Evolutionary conservation across 768 basidiomycete species (phyloP), one percentile per base, ranked within the genome.

Genomic region (Phylloporus scabripes): DNA sequence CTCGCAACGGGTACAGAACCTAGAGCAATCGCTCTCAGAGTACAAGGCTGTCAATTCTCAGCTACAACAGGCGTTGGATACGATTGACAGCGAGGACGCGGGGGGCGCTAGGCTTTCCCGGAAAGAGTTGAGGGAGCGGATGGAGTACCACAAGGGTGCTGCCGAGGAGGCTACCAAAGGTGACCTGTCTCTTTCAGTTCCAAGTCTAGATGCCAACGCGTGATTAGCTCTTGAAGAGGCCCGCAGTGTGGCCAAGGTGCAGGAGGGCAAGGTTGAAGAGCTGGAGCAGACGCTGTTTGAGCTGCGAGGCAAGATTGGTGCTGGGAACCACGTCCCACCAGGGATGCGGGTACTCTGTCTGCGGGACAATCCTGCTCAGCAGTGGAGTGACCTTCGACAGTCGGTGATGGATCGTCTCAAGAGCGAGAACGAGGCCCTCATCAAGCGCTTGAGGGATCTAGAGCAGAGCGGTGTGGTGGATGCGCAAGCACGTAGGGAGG

Each of bases 261-360:
- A 78, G 14, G 66, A 75, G 1, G 72, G 72, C 44, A 75, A 75
- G 61, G 79, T 88, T 29, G 88, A 90, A 21, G 61, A 71, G n/a
- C 74, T 91, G 32, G 86, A 89, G 58, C 90, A 92, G 61, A 73
- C 76, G 9, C 75, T 92, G 7, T 90, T 87, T 60, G 87, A 92
- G 46, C 74, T 91, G 2, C 70, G 77, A 3, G 88, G 88, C 0
- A 82, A 87, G 63, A 82, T 90, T 23, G 88, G 82, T 0, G 80
- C 77, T 0, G 91, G 89, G 4, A 70, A 82, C 36, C 85, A 89
- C 55, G 74, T 89, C 0, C 87, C 90, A 0, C 85, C 85, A 0
- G 79, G 79, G 33, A 73, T 78, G 17, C 82, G 85, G 5, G 76
- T 91, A 1, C 66, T 91, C n/a, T 75, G 79, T 42, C 66, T 94